Evolutionary conservation across 371 early-diverging fungal genomes (phyloP).

Genomic region (Thermomucor indicae-seudaticae): DNA sequence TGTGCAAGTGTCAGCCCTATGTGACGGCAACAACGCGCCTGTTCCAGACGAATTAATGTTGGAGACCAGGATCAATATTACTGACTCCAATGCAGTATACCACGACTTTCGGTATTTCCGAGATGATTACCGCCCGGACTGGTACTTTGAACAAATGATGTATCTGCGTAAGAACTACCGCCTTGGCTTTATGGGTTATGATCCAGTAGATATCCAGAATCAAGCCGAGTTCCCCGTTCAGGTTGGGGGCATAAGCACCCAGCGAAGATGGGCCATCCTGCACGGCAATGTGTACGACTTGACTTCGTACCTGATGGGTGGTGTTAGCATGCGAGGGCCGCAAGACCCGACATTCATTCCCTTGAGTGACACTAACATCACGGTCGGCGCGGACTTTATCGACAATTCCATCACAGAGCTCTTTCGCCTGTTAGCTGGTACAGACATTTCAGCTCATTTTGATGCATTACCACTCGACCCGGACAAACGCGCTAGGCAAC

Average conservation of each 20-base stretch:
- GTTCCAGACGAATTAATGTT: conserved; percentile 33
- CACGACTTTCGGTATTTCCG: conserved; percentile 23
- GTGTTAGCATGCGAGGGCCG: conserved; percentile 21
- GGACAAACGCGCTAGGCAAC: conserved; percentile 33
- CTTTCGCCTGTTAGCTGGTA: conserved; percentile 60
- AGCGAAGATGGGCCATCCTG: conserved; percentile 41
- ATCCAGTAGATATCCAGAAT: conserved; percentile 17
- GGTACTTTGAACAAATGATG: conserved; percentile 31
- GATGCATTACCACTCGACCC: conserved; percentile 41
- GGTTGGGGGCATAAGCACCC: conserved; percentile 35
- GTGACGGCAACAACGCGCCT: conserved; percentile 32
- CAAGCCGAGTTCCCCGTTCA: conserved; percentile 28
- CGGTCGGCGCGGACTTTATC: conserved; percentile 40
- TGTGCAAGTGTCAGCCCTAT: conserved; percentile 64
- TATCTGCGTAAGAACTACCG: conserved; percentile 20
- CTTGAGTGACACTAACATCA: conserved; percentile 56
- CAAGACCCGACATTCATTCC: conserved; percentile 14
- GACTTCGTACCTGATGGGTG: conserved; percentile 42
- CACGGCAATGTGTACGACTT: conserved; percentile 43
- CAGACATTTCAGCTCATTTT: conserved; percentile 66
- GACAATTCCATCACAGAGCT: conserved; percentile 60
- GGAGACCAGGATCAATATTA: conserved; percentile 37
- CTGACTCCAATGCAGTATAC: conserved; percentile 30
- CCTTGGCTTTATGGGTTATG: conserved; percentile 41
- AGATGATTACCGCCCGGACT: conserved; percentile 28